Evolutionary conservation across 108 stramenopile genomes (phyloP).

Genomic region (Craspedostauros australis): DNA sequence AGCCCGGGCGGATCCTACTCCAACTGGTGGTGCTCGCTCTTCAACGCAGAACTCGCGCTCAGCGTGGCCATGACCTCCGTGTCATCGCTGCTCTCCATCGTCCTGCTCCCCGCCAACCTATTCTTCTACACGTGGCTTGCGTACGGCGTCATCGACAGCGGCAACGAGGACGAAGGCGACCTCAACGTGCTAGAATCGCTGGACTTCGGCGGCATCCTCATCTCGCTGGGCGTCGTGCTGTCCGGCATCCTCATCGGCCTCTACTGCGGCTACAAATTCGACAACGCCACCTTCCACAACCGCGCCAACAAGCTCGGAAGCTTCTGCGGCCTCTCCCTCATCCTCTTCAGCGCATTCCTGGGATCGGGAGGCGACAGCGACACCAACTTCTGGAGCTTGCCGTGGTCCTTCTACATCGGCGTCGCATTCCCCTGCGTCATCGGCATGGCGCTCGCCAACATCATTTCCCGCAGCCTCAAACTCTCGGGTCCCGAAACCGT

Average conservation of each 20-base stretch:
- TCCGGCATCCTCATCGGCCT: conserved; percentile 64
- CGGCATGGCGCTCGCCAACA: conserved; percentile 54
- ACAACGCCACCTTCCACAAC: conserved; percentile 54
- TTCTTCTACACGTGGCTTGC: conserved; percentile 46
- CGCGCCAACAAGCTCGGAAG: conserved; percentile 63
- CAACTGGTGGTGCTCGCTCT: conserved; percentile 84
- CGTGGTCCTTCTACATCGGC: conserved; percentile 71
- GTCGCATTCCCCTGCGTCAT: conserved; percentile 55
- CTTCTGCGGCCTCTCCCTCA: conserved; percentile 55
- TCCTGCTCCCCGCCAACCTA: conserved; percentile 75
- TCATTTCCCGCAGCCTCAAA: conserved; percentile 35
- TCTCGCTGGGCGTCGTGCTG: conserved; percentile 63
- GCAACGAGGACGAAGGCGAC: conserved; percentile 14
- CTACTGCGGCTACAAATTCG: conserved; percentile 36
- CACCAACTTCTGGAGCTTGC: conserved; percentile 34
- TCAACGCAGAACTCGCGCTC: conserved; percentile 85
- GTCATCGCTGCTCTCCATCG: conserved; percentile 57
- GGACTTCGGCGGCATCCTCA: conserved; percentile 65
- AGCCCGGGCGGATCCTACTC: conserved; percentile 80
- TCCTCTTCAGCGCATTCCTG: conserved; percentile 59
- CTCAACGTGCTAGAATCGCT: conserved; percentile 47
- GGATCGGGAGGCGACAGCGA: conserved; percentile 42
- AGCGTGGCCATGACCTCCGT: conserved; percentile 84
- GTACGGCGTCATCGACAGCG: conserved; percentile 4
- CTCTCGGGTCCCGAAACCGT: conserved; percentile 70